Evolutionary conservation across 2,329 filamentous ascomycete species (phyloP).

Genomic region (Beauveria sp.): DNA sequence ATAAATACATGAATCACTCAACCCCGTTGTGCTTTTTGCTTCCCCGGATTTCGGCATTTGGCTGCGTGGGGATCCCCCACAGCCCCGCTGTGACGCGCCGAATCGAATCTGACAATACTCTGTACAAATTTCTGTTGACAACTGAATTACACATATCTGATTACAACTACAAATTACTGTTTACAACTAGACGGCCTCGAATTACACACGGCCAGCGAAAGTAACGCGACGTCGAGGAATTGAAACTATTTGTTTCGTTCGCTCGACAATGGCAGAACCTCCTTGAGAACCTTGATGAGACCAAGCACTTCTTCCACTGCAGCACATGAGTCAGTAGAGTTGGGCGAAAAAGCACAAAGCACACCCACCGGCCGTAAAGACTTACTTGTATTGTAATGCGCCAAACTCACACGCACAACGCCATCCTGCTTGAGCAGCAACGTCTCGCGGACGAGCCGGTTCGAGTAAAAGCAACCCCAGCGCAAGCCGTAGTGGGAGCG

Average conservation of each 20-base stretch:
- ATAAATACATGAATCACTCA: background rate
- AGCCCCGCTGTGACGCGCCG: background rate
- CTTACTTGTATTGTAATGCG: constrained; percentile 65
- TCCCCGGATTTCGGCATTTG: background rate
- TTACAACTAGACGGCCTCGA: background rate
- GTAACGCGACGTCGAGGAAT: background rate
- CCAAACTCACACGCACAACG: constrained; percentile 61
- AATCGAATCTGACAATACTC: background rate
- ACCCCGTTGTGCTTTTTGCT: background rate
- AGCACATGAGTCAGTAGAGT: constrained; percentile 11
- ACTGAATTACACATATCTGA: no score
- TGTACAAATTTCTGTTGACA: background rate
- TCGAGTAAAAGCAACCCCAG: constrained; percentile 63
- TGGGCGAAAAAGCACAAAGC: no score
- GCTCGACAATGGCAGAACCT: background rate
- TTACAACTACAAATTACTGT: background rate
- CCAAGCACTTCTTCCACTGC: constrained; percentile 10
- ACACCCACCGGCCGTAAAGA: constrained; percentile 13
- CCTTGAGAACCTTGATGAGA: constrained; percentile 7
- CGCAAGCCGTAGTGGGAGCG: constrained; percentile 53
- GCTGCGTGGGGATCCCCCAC: background rate
- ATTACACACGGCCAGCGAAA: background rate
- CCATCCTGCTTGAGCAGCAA: constrained; percentile 50
- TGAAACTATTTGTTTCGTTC: background rate
- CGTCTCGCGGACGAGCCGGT: constrained; percentile 52